phyloP scores from a whole-genome alignment of 2,329 filamentous ascomycete genomes.

The Thielaviopsis populi region DNA sequence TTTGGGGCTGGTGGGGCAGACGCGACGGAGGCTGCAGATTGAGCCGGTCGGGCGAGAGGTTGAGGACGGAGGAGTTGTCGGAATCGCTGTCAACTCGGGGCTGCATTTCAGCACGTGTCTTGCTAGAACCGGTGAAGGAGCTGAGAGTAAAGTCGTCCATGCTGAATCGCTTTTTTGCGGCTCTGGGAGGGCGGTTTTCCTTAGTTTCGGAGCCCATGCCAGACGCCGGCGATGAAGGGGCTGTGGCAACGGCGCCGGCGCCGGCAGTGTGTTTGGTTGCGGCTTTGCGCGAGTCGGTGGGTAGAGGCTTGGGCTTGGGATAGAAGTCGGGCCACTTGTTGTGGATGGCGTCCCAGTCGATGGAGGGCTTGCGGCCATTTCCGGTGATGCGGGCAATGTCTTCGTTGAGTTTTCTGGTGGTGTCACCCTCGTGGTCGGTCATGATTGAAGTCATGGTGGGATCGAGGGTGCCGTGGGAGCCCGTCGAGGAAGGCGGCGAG shows the following conservation, averaged over 20 bases:
- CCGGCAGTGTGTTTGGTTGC: neutral
- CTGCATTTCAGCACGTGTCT: constrained; percentile 37
- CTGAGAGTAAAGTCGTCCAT: constrained; percentile 31
- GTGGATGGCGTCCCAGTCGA: constrained; percentile 33
- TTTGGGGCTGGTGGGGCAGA: constrained; percentile 22
- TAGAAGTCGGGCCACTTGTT: constrained; percentile 40
- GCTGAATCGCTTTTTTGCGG: constrained; percentile 17
- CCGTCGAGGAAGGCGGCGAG: constrained; percentile 43
- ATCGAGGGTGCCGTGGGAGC: constrained; percentile 41
- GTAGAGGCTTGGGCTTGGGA: constrained; percentile 26
- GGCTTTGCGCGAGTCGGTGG: constrained; percentile 7
- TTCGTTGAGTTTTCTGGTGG: constrained; percentile 36
- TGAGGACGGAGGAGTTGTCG: constrained; percentile 32
- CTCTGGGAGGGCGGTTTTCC: constrained; percentile 31
- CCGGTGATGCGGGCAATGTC: constrained; percentile 31
- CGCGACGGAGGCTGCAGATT: constrained; percentile 23
- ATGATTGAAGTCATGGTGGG: constrained; percentile 39
- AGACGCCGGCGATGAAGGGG: neutral
- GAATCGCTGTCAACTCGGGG: constrained; percentile 39
- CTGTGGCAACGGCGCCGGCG: constrained; percentile 12
- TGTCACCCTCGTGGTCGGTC: constrained; percentile 38
- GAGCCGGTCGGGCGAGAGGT: constrained; percentile 24
- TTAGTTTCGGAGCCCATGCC: constrained; percentile 24
- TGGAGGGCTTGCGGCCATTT: constrained; percentile 26
- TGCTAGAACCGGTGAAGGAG: constrained; percentile 27